Evolutionary conservation across 2,329 filamentous ascomycete species (phyloP).

Genomic region (Tolypocladium cylindrosporum): DNA sequence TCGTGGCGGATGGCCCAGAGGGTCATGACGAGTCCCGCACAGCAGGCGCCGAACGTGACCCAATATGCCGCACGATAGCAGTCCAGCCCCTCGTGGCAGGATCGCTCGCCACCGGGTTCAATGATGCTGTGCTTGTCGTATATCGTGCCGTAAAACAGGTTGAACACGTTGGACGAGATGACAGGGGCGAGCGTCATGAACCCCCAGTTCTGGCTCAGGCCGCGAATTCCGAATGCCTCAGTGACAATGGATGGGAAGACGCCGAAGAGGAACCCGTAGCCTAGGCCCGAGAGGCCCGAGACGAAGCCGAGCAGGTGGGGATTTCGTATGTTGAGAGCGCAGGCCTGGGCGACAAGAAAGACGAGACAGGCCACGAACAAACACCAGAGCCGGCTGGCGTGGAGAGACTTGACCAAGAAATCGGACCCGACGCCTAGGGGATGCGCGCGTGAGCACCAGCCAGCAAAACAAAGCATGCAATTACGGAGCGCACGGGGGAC

Average conservation of each 20-base stretch:
- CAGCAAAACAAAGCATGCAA: neutral
- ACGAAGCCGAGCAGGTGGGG: constrained; percentile 69
- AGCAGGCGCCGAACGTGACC: constrained; percentile 64
- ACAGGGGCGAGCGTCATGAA: constrained; percentile 87
- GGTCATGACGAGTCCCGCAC: constrained; percentile 57
- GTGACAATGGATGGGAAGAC: constrained; percentile 85
- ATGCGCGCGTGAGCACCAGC: neutral
- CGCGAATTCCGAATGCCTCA: constrained; percentile 83
- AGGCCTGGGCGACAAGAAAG: constrained; percentile 71
- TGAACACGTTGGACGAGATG: constrained; percentile 83
- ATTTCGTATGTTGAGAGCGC: constrained; percentile 64
- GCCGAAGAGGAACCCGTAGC: constrained; percentile 88
- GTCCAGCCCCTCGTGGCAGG: constrained; percentile 65
- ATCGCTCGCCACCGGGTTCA: constrained; percentile 56
- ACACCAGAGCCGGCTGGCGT: constrained; percentile 84
- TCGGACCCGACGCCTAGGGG: constrained; percentile 74
- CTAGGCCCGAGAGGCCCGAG: constrained; percentile 75
- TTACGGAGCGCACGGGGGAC: no score
- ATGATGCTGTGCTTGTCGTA: constrained; percentile 73
- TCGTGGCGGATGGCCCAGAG: constrained; percentile 61
- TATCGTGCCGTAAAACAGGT: constrained; percentile 76
- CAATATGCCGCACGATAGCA: constrained; percentile 79
- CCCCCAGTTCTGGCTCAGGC: constrained; percentile 92
- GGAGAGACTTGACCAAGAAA: constrained; percentile 70
- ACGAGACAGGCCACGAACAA: constrained; percentile 66